A percentile compares a stretch with the other conserved stretches of the same genome.
These are phyloP conservation scores for Daedalea quercina DNA, from an alignment of 768 basidiomycete species.

Conservation along the genomic window DNA sequence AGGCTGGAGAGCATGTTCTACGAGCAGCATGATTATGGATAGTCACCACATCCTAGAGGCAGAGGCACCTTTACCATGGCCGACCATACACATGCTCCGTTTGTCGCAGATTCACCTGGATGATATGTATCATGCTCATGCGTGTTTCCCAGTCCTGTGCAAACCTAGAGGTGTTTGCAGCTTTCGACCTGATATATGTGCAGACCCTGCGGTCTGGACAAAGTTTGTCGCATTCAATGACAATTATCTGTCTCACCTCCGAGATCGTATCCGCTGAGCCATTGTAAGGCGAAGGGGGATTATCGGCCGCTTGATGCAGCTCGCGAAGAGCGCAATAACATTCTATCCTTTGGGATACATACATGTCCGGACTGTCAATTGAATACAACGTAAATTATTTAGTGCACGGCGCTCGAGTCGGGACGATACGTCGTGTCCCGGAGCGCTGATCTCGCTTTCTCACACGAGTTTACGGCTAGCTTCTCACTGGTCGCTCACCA, in stretches of 20 bases:
- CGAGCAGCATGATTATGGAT: slow-evolving; percentile 22
- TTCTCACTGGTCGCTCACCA: not conserved
- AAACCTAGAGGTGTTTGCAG: slow-evolving; percentile 33
- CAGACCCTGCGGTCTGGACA: slow-evolving; percentile 36
- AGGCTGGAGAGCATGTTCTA: slow-evolving; percentile 36
- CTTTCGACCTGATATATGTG: slow-evolving; percentile 32
- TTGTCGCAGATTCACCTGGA: slow-evolving; percentile 37
- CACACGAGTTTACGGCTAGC: not conserved
- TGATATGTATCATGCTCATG: slow-evolving; percentile 25
- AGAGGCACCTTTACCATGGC: slow-evolving; percentile 16
- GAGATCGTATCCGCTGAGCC: no score
- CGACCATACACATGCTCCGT: slow-evolving; percentile 32
- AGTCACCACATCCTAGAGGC: slow-evolving; percentile 28
- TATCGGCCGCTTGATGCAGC: slow-evolving; percentile 22
- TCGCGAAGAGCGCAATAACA: no score
- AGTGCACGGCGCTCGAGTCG: no score
- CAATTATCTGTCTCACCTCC: slow-evolving; percentile 15
- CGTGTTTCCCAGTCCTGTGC: slow-evolving; percentile 28
- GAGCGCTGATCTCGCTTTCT: not conserved
- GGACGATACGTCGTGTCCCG: not conserved
- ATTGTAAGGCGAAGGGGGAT: slow-evolving; percentile 34
- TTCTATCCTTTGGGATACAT: no score
- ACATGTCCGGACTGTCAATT: no score
- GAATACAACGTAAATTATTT: no score
- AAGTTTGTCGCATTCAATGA: slow-evolving; percentile 30